Evolutionary conservation across 2,329 filamentous ascomycete species (phyloP).

Genomic region (Penicillium digitatum): DNA sequence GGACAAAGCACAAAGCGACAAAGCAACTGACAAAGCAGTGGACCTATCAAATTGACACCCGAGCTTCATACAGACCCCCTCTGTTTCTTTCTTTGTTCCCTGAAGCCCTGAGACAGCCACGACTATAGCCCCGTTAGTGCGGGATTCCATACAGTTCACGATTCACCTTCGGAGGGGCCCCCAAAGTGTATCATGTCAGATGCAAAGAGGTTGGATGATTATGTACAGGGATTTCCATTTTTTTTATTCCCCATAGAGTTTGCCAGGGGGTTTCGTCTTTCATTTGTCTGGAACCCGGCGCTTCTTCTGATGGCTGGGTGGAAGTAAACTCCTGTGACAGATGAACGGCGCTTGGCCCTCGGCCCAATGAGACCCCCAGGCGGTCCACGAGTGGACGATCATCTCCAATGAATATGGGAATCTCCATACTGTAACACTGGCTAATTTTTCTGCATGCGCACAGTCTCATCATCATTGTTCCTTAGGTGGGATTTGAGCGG

Average conservation of each 20-base stretch:
- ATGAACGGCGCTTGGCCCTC: conserved; percentile 8
- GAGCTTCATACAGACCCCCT: neutral
- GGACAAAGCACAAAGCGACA: conserved; percentile 1
- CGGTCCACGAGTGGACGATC: neutral
- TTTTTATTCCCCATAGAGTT: neutral
- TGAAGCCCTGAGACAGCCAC: neutral
- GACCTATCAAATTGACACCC: neutral
- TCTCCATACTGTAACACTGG: neutral
- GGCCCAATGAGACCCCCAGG: neutral
- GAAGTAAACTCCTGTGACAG: conserved; percentile 8
- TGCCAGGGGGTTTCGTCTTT: neutral
- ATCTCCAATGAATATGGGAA: neutral
- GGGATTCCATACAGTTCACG: conserved; percentile 1
- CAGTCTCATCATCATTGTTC: neutral
- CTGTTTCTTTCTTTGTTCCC: neutral
- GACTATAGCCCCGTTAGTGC: neutral
- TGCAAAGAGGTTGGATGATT: neutral
- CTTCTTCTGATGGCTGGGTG: conserved; percentile 4
- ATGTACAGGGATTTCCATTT: neutral
- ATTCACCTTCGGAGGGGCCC: neutral
- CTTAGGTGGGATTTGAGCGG: neutral
- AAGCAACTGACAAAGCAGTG: neutral
- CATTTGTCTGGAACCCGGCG: conserved; percentile 5
- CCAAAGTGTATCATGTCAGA: conserved; percentile 3
- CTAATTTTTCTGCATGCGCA: neutral